Percentiles rank a stretch among this genome's conserved stretches.
Conservation (phyloP, 306 rosid genomes). For the Sesbania bispinosa region DNA sequence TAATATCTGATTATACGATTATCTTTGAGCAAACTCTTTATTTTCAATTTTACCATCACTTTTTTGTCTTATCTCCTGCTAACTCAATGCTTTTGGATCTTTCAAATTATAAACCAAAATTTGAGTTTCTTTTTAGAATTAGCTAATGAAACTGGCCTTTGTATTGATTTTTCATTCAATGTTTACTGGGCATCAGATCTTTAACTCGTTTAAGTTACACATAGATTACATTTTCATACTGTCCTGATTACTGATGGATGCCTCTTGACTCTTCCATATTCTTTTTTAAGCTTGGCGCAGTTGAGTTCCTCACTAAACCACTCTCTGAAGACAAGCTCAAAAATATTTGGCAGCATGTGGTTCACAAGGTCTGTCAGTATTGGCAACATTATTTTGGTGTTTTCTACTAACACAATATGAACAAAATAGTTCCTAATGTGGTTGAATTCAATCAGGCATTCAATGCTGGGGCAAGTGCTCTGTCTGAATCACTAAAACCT, state of each 20-base stretch:
- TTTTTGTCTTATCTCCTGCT: background rate
- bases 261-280: conserved; percentile 23
- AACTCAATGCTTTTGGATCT: background rate
- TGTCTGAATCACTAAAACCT: conserved; percentile 55
- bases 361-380: conserved; percentile 76
- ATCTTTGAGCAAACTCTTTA: background rate
- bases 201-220: background rate
- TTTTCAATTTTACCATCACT: background rate
- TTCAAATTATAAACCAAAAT: background rate
- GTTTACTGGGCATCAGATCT: background rate
- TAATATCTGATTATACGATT: background rate
- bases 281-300: conserved; percentile 82
- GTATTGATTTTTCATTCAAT: background rate
- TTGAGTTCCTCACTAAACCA: conserved; percentile 85
- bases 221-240: background rate
- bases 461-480: conserved; percentile 53
- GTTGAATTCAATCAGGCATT: conserved; percentile 71
- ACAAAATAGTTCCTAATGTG: conserved; percentile 31
- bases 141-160: background rate
- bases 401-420: background rate
- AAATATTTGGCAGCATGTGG: conserved; percentile 99
- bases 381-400: conserved; percentile 2
- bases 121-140: background rate
- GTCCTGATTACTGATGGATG: conserved; percentile 4
- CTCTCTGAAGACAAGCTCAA: conserved; percentile 85